Conservation (phyloP, 495 filamentous ascomycete species). For the Haplographium delicatum region DNA sequence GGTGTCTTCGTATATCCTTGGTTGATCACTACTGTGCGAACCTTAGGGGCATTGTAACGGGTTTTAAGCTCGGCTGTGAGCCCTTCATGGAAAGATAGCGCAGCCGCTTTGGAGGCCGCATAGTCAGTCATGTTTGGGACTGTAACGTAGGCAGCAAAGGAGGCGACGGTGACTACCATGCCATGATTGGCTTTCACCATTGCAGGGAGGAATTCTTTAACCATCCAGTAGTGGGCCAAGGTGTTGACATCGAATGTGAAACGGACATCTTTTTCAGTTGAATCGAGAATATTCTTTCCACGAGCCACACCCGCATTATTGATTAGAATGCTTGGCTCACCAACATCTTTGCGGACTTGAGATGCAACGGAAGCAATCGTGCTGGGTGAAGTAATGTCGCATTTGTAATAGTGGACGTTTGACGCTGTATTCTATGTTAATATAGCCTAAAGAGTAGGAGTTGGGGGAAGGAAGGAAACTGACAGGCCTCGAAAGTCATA, state of each 20-base stretch:
- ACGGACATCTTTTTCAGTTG: slow-evolving; percentile 48
- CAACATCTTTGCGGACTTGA: slow-evolving; percentile 49
- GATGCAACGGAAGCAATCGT: slow-evolving; percentile 42
- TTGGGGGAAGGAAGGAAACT: slow-evolving; percentile 11
- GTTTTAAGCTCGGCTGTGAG: slow-evolving; percentile 56
- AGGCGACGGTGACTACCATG: slow-evolving; percentile 70
- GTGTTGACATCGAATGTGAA: slow-evolving; percentile 71
- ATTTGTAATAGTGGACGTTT: slow-evolving; percentile 56
- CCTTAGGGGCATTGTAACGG: slow-evolving; percentile 55
- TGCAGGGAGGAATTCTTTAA: slow-evolving; percentile 59
- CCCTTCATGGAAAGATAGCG: slow-evolving; percentile 64
- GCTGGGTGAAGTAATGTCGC: slow-evolving; percentile 54
- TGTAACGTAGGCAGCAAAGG: slow-evolving; percentile 51
- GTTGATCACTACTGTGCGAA: slow-evolving; percentile 61
- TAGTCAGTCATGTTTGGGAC: slow-evolving; percentile 67
- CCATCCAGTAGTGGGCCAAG: slow-evolving; percentile 60
- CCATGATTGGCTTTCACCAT: slow-evolving; percentile 64
- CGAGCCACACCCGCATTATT: slow-evolving; percentile 68
- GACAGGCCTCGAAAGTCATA: slow-evolving; percentile 51
- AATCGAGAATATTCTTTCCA: slow-evolving; percentile 55
- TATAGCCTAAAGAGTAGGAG: neutral
- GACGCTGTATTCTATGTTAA: slow-evolving; percentile 32
- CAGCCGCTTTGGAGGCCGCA: slow-evolving; percentile 60
- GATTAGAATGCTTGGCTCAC: slow-evolving; percentile 64
- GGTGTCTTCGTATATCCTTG: slow-evolving; percentile 59